Conservation (phyloP, 805 yeast genomes). For the Metschnikowia henanensis region DNA sequence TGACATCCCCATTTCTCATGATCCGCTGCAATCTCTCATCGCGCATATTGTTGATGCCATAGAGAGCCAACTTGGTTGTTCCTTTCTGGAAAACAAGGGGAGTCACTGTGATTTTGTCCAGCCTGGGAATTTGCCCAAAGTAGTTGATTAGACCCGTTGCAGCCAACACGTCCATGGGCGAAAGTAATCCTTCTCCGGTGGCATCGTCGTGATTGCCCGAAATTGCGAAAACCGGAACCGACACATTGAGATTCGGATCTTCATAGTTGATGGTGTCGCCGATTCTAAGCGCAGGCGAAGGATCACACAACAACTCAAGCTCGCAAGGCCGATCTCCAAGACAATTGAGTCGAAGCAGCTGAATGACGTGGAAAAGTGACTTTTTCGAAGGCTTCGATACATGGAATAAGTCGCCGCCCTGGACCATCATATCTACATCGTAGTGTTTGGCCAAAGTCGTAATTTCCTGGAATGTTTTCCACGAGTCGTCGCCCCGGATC, state of each 20-base stretch:
- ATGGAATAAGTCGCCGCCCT: constrained; percentile 93
- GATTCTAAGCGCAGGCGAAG: constrained; percentile 56
- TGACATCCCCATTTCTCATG: constrained; percentile 77
- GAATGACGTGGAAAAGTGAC: constrained; percentile 80
- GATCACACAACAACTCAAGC: constrained; percentile 79
- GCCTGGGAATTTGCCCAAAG: constrained; percentile 78
- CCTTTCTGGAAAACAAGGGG: constrained; percentile 89
- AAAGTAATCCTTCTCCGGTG: constrained; percentile 77
- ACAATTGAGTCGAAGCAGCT: constrained; percentile 66
- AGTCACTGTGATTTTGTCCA: constrained; percentile 67
- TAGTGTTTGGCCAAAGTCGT: constrained; percentile 64
- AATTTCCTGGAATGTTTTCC: constrained; percentile 85
- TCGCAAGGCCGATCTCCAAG: constrained; percentile 88
- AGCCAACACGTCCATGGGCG: constrained; percentile 83
- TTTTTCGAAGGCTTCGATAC: constrained; percentile 86
- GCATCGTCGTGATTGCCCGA: constrained; percentile 98
- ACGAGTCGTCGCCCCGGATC: constrained; percentile 84
- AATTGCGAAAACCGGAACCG: constrained; percentile 88
- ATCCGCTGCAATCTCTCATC: constrained; percentile 87
- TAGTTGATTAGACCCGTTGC: constrained; percentile 85
- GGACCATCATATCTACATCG: constrained; percentile 86
- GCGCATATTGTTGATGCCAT: constrained; percentile 84
- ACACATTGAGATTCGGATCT: constrained; percentile 85
- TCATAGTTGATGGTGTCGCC: constrained; percentile 80
- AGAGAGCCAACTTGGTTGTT: constrained; percentile 74